These are phyloP conservation scores for Verticillium tricorpus DNA, from an alignment of 2,329 filamentous ascomycete genomes.

Conservation along the genomic window DNA sequence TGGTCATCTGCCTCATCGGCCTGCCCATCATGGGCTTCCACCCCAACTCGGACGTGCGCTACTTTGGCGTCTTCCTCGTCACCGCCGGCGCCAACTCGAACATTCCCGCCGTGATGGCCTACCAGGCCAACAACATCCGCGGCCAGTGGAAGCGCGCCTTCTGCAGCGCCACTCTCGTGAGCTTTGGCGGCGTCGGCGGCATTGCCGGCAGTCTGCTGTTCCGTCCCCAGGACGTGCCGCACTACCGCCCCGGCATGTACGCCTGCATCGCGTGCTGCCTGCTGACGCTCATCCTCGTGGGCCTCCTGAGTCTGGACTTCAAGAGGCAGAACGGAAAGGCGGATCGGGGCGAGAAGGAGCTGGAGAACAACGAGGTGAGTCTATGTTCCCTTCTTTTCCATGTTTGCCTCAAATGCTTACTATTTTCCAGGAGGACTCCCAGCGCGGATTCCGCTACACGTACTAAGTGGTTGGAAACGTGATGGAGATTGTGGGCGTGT, in stretches of 20 bases:
- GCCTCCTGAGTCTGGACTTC: constrained; percentile 34
- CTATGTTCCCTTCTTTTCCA: not conserved
- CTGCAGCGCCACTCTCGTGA: constrained; percentile 70
- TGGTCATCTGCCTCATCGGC: constrained; percentile 62
- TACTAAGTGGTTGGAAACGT: constrained; percentile 15
- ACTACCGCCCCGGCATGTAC: constrained; percentile 51
- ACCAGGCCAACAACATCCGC: constrained; percentile 83
- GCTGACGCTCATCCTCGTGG: constrained; percentile 41
- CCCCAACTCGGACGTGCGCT: constrained; percentile 50
- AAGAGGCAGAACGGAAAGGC: constrained; percentile 42
- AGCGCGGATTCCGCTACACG: constrained; percentile 28
- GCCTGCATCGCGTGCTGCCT: constrained; percentile 48
- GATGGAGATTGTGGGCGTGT: not conserved
- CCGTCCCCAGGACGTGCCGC: constrained; percentile 48
- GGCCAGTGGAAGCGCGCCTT: constrained; percentile 88
- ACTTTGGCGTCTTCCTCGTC: constrained; percentile 72
- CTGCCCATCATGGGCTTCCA: constrained; percentile 70
- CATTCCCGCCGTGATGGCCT: constrained; percentile 68
- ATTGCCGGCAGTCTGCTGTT: constrained; percentile 74
- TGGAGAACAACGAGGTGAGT: constrained; percentile 47
- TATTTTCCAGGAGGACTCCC: constrained; percentile 10
- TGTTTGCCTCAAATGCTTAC: not conserved
- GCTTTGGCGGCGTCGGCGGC: constrained; percentile 72
- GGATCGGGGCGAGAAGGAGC: constrained; percentile 46
- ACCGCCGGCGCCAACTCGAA: constrained; percentile 75